Percentiles rank a stretch among this genome's conserved stretches.
Conservation (phyloP, 2,329 filamentous ascomycete species). For the Ceratocystis papillata region DNA sequence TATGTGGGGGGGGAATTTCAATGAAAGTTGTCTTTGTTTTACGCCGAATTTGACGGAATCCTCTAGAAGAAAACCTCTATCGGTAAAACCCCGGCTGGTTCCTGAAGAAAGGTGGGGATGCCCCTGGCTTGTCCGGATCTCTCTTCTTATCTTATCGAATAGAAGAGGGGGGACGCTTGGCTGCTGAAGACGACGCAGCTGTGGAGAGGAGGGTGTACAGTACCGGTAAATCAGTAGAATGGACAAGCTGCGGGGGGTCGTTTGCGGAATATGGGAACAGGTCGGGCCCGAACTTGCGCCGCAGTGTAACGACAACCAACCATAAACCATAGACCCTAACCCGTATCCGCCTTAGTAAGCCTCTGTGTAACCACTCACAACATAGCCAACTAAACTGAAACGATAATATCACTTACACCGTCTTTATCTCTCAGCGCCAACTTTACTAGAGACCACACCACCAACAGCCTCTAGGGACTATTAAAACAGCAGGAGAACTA, state of each 20-base stretch:
- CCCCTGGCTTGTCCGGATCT: not conserved
- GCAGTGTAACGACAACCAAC: no score
- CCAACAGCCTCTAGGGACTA: no score
- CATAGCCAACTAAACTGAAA: no score
- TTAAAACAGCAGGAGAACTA: no score
- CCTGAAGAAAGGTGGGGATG: not conserved
- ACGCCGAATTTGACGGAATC: slow-evolving; percentile 17
- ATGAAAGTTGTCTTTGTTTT: not conserved
- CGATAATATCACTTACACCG: no score
- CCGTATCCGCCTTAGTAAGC: no score
- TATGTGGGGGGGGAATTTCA: not conserved
- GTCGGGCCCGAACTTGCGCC: not conserved
- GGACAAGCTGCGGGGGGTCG: not conserved
- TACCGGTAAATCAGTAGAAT: not conserved
- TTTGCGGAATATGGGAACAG: not conserved
- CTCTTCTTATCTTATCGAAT: slow-evolving; percentile 20
- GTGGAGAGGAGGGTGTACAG: not conserved
- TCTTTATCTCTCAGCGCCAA: no score
- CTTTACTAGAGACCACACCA: no score
- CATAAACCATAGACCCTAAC: no score
- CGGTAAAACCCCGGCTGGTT: slow-evolving; percentile 21
- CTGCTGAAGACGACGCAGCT: not conserved
- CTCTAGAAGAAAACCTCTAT: slow-evolving; percentile 23
- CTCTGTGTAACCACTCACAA: no score
- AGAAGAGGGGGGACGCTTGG: not conserved